Evolutionary conservation across 1,284 basidiomycete species (phyloP).

Genomic region (Boletus coffeatus): DNA sequence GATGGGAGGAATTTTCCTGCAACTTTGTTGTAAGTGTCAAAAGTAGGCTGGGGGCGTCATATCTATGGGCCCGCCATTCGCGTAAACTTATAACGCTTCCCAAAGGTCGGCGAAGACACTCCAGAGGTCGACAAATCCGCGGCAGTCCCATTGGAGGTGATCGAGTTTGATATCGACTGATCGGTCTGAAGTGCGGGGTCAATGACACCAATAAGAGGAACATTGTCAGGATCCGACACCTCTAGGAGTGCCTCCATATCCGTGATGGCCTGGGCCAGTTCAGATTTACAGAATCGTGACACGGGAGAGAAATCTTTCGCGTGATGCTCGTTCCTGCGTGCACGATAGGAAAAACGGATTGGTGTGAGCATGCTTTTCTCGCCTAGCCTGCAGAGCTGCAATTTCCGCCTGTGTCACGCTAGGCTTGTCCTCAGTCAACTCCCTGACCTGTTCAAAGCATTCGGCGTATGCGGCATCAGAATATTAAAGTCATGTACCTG

Average conservation of each 20-base stretch:
- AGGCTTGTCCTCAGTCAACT: constrained; percentile 50
- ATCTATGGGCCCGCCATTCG: constrained; percentile 7
- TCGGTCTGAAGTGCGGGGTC: constrained; percentile 23
- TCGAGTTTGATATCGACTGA: constrained; percentile 5
- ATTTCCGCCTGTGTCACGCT: constrained; percentile 44
- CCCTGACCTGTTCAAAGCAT: constrained; percentile 70
- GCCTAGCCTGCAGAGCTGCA: constrained; percentile 41
- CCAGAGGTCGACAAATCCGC: constrained; percentile 10
- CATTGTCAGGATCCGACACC: constrained; percentile 27
- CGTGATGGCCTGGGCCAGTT: constrained; percentile 57
- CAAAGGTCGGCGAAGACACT: constrained; percentile 2
- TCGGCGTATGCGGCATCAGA: constrained; percentile 82
- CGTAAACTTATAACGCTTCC: constrained; percentile 10
- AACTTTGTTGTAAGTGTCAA: constrained; percentile 15
- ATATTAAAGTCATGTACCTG: constrained; percentile 89
- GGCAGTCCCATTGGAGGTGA: constrained; percentile 10
- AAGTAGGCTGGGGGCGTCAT: constrained; percentile 12
- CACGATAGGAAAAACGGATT: constrained; percentile 74
- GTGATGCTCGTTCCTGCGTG: constrained; percentile 61
- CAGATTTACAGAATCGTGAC: constrained; percentile 65
- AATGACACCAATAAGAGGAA: constrained; percentile 18
- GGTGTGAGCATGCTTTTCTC: constrained; percentile 56
- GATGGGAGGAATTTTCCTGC: constrained; percentile 36
- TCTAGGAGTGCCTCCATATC: constrained; percentile 59
- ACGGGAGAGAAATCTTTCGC: constrained; percentile 72